Conservation (phyloP, 1,139 yeast species). For the Yamadazyma aaseri region DNA sequence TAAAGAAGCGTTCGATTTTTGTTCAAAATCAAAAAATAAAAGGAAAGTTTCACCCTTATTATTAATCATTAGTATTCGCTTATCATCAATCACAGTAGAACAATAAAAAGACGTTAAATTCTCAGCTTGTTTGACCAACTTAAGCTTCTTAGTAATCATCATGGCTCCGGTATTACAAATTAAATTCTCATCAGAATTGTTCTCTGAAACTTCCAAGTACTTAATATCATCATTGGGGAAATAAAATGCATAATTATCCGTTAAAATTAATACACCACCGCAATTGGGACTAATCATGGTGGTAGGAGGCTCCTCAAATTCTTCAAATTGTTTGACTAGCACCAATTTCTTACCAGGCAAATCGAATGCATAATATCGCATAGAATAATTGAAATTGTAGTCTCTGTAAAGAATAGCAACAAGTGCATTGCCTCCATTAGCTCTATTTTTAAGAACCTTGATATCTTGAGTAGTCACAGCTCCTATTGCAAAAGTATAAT, state of each 20-base stretch:
- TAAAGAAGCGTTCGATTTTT: conserved; percentile 5
- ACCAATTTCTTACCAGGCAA: conserved; percentile 9
- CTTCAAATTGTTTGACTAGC: conserved; percentile 29
- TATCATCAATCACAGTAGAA: conserved; percentile 24
- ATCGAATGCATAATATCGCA: conserved; percentile 29
- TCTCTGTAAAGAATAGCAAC: conserved; percentile 39
- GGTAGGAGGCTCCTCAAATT: conserved; percentile 35
- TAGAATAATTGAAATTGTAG: conserved; percentile 29
- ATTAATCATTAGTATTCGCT: conserved; percentile 29
- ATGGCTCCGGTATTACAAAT: conserved; percentile 11
- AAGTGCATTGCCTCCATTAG: conserved; percentile 4
- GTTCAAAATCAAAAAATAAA: conserved; percentile 20
- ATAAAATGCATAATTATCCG: conserved; percentile 31
- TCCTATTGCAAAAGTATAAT: conserved; percentile 25
- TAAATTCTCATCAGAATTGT: conserved; percentile 10
- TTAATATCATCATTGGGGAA: conserved; percentile 24
- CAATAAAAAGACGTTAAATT: conserved; percentile 12
- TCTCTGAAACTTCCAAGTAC: conserved; percentile 15
- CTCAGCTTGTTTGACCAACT: conserved; percentile 1
- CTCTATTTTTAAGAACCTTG: conserved; percentile 6
- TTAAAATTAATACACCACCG: conserved; percentile 34
- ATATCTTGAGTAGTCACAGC: conserved; percentile 28
- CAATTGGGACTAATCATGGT: conserved; percentile 21
- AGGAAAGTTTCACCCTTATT: conserved; percentile 31
- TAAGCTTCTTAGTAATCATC: conserved; percentile 17